Percentiles rank a stretch among this genome's conserved stretches.
phyloP scores from a whole-genome alignment of 176 grass and related monocot genomes.

The Tuctoria greenei region DNA sequence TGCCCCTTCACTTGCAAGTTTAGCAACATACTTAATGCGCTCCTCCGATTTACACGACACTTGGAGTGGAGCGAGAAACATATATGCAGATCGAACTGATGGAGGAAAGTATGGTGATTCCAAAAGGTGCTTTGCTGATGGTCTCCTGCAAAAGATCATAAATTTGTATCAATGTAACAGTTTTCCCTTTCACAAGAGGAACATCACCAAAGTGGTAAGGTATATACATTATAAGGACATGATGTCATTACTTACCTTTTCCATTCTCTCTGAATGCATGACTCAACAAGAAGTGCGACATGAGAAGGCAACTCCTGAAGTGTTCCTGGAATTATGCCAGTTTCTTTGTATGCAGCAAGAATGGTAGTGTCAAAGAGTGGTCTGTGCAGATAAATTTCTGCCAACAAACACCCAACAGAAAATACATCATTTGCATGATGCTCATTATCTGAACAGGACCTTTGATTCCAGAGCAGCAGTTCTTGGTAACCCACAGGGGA shows the following conservation, averaged over 20 bases:
- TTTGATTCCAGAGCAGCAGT: conserved; percentile 68
- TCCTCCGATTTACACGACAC: conserved; percentile 54
- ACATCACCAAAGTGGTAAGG: neutral
- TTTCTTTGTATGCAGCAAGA: conserved; percentile 86
- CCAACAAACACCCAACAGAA: conserved; percentile 81
- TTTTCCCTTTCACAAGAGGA: conserved; percentile 25
- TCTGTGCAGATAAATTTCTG: conserved; percentile 79
- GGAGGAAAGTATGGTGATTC: conserved; percentile 87
- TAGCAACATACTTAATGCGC: conserved; percentile 78
- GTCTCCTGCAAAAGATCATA: conserved; percentile 62
- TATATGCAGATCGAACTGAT: conserved; percentile 67
- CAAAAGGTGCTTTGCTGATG: conserved; percentile 74
- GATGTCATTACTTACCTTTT: conserved; percentile 53
- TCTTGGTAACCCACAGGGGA: conserved; percentile 69
- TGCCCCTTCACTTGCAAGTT: conserved; percentile 73
- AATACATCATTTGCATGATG: conserved; percentile 69
- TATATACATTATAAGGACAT: conserved; percentile 29
- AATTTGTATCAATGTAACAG: conserved; percentile 20
- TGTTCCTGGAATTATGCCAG: conserved; percentile 54
- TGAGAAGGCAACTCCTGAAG: conserved; percentile 80
- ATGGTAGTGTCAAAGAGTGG: conserved; percentile 79
- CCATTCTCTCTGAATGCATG: conserved; percentile 82
- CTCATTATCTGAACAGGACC: conserved; percentile 48
- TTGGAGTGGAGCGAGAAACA: conserved; percentile 94
- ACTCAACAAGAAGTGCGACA: conserved; percentile 76